phyloP scores from a whole-genome alignment of 495 filamentous ascomycete species.

The Aspergillus campestris region DNA sequence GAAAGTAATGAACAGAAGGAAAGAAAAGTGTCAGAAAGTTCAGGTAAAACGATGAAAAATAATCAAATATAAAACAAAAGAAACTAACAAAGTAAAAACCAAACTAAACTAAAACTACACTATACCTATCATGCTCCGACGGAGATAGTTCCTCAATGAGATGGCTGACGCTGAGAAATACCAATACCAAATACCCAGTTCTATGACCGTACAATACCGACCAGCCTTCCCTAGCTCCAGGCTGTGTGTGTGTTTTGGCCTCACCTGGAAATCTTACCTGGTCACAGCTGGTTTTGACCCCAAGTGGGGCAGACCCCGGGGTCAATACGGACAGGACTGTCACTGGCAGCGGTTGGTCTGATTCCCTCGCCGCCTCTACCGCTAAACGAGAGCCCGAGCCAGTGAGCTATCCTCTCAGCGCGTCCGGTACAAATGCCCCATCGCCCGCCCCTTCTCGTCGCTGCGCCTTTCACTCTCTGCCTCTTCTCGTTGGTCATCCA shows the following conservation, averaged over 20 bases:
- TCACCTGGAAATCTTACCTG: no score
- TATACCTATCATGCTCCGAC: no score
- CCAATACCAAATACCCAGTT: no score
- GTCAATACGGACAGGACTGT: slow-evolving; percentile 12
- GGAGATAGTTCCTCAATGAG: no score
- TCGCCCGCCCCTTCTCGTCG: slow-evolving; percentile 34
- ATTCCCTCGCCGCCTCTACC: slow-evolving; percentile 11
- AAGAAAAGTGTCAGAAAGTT: neutral
- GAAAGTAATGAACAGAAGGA: neutral
- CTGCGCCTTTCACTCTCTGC: slow-evolving; percentile 35
- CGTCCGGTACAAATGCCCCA: slow-evolving; percentile 39
- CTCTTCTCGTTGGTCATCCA: slow-evolving; percentile 42
- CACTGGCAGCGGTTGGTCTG: slow-evolving; percentile 9
- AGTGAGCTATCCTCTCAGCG: slow-evolving; percentile 23
- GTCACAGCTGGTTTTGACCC: neutral
- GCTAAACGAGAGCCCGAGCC: slow-evolving; percentile 14
- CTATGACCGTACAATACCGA: no score
- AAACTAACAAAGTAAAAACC: no score
- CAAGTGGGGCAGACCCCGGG: slow-evolving; percentile 11
- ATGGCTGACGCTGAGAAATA: no score
- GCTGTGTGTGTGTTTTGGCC: no score
- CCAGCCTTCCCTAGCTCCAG: no score
- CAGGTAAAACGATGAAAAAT: no score
- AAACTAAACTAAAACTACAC: no score
- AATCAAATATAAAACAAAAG: no score